Evolutionary conservation across 2,329 filamentous ascomycete genomes (phyloP).

Genomic region (Fonsecaea multimorphosa): DNA sequence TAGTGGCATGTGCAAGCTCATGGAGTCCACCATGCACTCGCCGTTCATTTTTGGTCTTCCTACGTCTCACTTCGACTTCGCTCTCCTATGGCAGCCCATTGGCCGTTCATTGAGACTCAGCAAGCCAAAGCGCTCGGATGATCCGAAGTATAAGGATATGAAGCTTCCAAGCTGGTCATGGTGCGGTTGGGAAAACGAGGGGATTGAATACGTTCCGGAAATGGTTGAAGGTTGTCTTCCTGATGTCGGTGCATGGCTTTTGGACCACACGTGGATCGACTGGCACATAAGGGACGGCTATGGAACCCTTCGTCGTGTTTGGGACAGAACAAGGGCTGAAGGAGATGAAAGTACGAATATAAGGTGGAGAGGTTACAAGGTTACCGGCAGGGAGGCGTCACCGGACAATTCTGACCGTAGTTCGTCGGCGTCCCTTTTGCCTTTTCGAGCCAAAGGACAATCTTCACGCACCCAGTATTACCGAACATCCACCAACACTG

Average conservation of each 20-base stretch:
- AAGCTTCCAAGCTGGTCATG: conserved; percentile 49
- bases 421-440: too few relatives aligned
- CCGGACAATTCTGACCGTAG: too few relatives aligned
- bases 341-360: conserved; percentile 6
- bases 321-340: conserved; percentile 33
- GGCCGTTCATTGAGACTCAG: background rate
- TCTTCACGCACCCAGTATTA: too few relatives aligned
- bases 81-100: conserved; percentile 45
- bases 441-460: too few relatives aligned
- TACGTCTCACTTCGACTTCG: conserved; percentile 46
- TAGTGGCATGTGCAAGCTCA: conserved; percentile 42
- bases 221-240: conserved; percentile 39
- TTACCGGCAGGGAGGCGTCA: too few relatives aligned
- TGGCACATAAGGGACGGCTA: conserved; percentile 46
- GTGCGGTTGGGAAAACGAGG: conserved; percentile 43
- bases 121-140: too few relatives aligned
- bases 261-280: conserved; percentile 46
- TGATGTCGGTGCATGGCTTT: conserved; percentile 46
- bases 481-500: too few relatives aligned
- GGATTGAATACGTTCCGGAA: too few relatives aligned
- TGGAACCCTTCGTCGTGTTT: conserved; percentile 43
- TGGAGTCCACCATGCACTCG: conserved; percentile 39
- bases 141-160: conserved; percentile 10
- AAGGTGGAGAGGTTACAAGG: conserved; percentile 12
- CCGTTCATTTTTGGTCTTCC: conserved; percentile 44